Percentiles rank a stretch among this genome's conserved stretches.
phyloP scores from a whole-genome alignment of 2,329 filamentous ascomycete genomes.

The Fusarium cicatricum region DNA sequence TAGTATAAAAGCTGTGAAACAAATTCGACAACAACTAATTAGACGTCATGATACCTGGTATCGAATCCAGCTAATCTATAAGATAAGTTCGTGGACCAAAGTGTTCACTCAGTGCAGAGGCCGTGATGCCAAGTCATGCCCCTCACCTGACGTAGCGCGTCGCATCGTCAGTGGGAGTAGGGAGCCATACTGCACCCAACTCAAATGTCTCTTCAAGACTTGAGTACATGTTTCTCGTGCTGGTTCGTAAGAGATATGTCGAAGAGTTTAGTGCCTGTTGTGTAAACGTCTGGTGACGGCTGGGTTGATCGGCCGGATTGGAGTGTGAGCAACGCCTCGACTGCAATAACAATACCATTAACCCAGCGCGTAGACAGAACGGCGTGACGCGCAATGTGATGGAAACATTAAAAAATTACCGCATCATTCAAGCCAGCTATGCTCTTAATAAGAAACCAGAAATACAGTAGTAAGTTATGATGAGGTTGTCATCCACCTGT shows the following conservation, averaged over 20 bases:
- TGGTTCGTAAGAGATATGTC: too few relatives aligned
- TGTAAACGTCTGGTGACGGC: neutral
- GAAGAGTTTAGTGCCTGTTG: neutral
- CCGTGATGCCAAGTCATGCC: conserved; percentile 22
- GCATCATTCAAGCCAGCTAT: neutral
- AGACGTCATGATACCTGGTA: neutral
- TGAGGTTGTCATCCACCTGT: conserved; percentile 7
- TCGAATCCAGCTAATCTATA: too few relatives aligned
- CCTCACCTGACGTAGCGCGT: conserved; percentile 35
- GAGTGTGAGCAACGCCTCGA: neutral
- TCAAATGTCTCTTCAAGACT: neutral
- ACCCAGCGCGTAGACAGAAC: neutral
- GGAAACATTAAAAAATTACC: neutral
- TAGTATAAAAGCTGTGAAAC: neutral
- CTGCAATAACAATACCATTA: neutral
- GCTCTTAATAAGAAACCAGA: neutral
- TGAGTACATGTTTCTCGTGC: too few relatives aligned
- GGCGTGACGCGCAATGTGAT: neutral
- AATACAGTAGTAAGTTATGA: neutral
- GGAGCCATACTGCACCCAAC: neutral
- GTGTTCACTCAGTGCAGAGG: neutral
- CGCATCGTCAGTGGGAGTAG: neutral
- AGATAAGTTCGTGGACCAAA: too few relatives aligned
- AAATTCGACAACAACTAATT: neutral
- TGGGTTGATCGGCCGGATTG: neutral